phyloP scores from a whole-genome alignment of 164 flowering plant genomes.

The Vitis cinerea region DNA sequence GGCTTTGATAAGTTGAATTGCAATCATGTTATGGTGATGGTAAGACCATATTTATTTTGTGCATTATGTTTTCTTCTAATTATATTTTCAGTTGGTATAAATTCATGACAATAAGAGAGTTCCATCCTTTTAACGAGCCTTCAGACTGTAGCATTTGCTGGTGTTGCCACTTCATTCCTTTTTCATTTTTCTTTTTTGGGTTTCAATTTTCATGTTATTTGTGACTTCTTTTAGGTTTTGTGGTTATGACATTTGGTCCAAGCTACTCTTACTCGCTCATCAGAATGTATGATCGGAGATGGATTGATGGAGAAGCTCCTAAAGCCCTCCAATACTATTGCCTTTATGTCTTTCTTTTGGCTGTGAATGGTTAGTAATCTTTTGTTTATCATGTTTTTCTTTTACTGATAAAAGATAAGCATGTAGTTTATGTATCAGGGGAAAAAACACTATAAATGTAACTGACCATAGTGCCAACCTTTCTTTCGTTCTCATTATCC shows the following conservation, averaged over 20 bases:
- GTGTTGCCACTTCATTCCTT: neutral
- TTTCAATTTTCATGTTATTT: neutral
- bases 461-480: too few relatives aligned
- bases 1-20: too few relatives aligned
- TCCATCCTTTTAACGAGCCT: too few relatives aligned
- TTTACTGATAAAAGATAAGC: too few relatives aligned
- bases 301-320: conserved; percentile 99
- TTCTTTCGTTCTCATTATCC: too few relatives aligned
- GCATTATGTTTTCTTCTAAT: too few relatives aligned
- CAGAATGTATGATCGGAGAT: conserved; percentile 83
- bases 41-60: too few relatives aligned
- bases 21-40: too few relatives aligned
- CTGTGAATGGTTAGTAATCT: conserved; percentile 82
- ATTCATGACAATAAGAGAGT: too few relatives aligned
- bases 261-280: conserved; percentile 89
- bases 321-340: conserved; percentile 77
- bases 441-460: too few relatives aligned
- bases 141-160: neutral
- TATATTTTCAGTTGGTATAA: too few relatives aligned
- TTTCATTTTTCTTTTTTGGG: neutral
- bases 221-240: conserved; percentile 56
- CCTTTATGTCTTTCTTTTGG: conserved; percentile 76
- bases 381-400: neutral
- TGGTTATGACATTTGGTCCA: conserved; percentile 91
- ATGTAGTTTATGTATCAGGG: too few relatives aligned